Conservation (phyloP, 805 yeast species). For the Wickerhamiella siamensis region DNA sequence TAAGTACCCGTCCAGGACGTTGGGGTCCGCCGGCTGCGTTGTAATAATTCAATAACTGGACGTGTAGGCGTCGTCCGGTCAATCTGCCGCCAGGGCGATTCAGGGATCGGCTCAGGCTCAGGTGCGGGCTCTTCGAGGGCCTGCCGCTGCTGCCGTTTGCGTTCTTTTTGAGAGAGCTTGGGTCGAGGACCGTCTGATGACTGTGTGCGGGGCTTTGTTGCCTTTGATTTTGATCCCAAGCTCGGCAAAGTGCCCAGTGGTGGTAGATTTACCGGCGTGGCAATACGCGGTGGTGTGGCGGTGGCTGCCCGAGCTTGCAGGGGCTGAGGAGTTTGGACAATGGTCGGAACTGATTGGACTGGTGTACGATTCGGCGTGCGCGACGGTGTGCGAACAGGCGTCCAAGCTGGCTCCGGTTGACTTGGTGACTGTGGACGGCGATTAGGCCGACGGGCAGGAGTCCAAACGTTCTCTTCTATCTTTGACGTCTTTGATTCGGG, state of each 20-base stretch:
- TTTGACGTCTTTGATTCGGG: no score
- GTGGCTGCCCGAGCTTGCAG: no score
- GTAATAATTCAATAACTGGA: conserved; percentile 7
- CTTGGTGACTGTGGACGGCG: not conserved
- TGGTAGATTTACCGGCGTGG: not conserved
- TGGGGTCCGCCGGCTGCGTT: conserved; percentile 4
- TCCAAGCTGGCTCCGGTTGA: not conserved
- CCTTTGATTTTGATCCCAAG: not conserved
- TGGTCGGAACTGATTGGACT: no score
- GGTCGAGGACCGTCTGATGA: not conserved
- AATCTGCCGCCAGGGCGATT: conserved; percentile 14
- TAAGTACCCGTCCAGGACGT: not conserved
- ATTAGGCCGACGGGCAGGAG: not conserved
- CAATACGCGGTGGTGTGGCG: not conserved
- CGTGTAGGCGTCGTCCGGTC: conserved; percentile 8
- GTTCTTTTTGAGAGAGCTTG: conserved; percentile 2
- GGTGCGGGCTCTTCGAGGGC: not conserved
- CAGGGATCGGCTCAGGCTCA: not conserved
- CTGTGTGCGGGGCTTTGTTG: not conserved
- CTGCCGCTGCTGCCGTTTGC: conserved; percentile 1
- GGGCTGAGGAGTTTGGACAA: no score
- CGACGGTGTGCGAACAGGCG: not conserved
- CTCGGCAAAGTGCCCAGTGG: not conserved
- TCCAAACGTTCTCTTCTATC: not conserved
- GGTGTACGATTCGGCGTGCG: not conserved